phyloP scores from a whole-genome alignment of 208 protist species.

The Acanthamoeba comandoni region DNA sequence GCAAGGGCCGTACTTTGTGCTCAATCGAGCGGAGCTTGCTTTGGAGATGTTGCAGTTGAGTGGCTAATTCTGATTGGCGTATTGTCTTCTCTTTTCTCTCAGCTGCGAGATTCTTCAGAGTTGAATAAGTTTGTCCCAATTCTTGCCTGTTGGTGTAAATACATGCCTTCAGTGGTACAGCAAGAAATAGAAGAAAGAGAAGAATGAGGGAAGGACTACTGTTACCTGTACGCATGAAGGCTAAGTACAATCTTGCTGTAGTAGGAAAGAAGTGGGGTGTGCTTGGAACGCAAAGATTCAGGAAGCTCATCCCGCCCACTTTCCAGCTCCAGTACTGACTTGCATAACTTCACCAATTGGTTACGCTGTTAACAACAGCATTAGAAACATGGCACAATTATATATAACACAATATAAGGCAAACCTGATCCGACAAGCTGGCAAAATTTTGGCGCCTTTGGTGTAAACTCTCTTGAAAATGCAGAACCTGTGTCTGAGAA shows the following conservation, averaged over 20 bases:
- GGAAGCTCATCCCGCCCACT: slow-evolving; percentile 14
- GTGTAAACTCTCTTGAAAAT: not conserved
- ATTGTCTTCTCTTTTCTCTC: too few relatives aligned
- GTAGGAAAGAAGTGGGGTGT: slow-evolving; percentile 3
- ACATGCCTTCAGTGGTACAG: too few relatives aligned
- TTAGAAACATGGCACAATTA: not conserved
- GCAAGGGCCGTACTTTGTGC: too few relatives aligned
- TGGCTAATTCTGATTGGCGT: too few relatives aligned
- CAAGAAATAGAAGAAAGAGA: not conserved
- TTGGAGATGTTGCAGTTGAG: too few relatives aligned
- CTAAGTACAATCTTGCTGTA: slow-evolving; percentile 1
- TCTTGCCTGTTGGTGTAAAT: too few relatives aligned
- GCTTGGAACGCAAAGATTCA: slow-evolving; percentile 7
- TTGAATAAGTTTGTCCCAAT: too few relatives aligned
- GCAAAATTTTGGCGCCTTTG: not conserved
- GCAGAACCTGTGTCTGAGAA: not conserved
- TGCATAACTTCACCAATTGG: not conserved
- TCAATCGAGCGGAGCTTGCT: too few relatives aligned
- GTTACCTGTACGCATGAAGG: slow-evolving; percentile 3
- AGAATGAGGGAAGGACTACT: not conserved
- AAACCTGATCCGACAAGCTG: not conserved
- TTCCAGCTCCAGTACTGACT: slow-evolving; percentile 31
- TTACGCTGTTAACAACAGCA: too few relatives aligned
- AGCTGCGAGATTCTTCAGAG: too few relatives aligned
- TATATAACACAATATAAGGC: not conserved